Evolutionary conservation across 345 rosid genomes (phyloP), one percentile per base, ranked within the genome.

Genomic region (Citrus australasica): DNA sequence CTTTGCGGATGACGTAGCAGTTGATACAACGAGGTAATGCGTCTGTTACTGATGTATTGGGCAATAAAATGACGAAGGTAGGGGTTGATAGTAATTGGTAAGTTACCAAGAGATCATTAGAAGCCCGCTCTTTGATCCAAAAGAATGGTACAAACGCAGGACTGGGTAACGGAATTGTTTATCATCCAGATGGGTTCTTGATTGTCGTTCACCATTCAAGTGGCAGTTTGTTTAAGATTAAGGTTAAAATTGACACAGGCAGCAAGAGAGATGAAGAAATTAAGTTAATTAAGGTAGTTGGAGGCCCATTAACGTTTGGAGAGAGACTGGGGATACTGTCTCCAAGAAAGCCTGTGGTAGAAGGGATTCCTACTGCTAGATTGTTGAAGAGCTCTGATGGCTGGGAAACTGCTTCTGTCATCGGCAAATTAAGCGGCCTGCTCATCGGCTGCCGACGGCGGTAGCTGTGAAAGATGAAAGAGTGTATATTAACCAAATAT

Each of bases 101-200:
- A 91, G 80, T 67, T 91, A 27, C 67, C 89, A 5, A 33, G 88
- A 88, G 10, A 81, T 80, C 64, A 86, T 93, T 70, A 81, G 68
- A 72, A 83, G 81, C 82, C 89, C 93, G 22, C 91, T 90, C 80
- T 95, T 95, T 79, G 78, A 82, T 14, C 69, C 90, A 14, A 89
- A 84, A 79, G 83, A 90, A 60, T 95, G 99, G 96, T 91, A 89
- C 87, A 85, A 85, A 74, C 83, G 77, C 86, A 1, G 90, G 84
- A 56, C 87, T 95, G n/a, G 42, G 42, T 38, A 93, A 92, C 32
- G 98, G 98, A 51, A 90, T 95, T 8, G 92, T 90, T 37, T 91
- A 88, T 88, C 98, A 95, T 76, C 98, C 98, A 0, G 89, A 92
- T 9, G 98, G 95, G 0, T 93, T 86, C 85, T 84, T 93, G 79